phyloP scores from a whole-genome alignment of 768 basidiomycete species.

The Agaricus subrufescens region DNA sequence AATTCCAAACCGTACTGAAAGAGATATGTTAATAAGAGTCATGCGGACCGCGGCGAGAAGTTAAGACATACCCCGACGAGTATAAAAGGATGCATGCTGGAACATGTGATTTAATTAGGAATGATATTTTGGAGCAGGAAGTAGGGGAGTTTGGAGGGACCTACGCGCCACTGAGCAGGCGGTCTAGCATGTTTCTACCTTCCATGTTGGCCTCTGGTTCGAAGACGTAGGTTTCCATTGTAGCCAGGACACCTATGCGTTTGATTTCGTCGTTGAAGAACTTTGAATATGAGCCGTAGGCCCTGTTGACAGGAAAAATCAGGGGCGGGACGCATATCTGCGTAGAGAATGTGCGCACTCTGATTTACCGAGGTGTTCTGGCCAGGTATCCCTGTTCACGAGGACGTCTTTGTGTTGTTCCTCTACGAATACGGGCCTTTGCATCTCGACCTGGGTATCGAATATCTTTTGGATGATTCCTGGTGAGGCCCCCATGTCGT shows the following conservation, averaged over 20 bases:
- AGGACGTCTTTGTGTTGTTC: conserved; percentile 28
- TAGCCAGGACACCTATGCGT: conserved; percentile 28
- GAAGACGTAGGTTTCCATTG: conserved; percentile 49
- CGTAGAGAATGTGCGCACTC: conserved; percentile 28
- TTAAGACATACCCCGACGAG: conserved; percentile 44
- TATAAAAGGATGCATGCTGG: conserved; percentile 52
- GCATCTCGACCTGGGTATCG: conserved; percentile 30
- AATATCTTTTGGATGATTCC: conserved; percentile 45
- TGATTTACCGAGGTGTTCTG: conserved; percentile 41
- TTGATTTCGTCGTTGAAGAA: conserved; percentile 38
- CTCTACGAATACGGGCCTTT: conserved; percentile 34
- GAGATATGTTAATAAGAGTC: not conserved
- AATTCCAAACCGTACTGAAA: conserved; percentile 52
- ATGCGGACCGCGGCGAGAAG: not conserved
- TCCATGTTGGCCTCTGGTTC: conserved; percentile 25
- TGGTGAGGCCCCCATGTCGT: conserved; percentile 49
- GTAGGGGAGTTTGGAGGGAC: conserved; percentile 9
- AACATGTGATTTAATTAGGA: not conserved
- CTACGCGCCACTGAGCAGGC: conserved; percentile 30
- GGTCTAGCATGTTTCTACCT: conserved; percentile 29
- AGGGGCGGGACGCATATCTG: too few species aligned
- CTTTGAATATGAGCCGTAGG: conserved; percentile 30
- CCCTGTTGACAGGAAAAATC: conserved; percentile 17
- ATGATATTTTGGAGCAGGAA: too few species aligned
- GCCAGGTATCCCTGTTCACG: conserved; percentile 44